phyloP scores from a whole-genome alignment of 345 rosid species.

The Limnanthes douglasii region DNA sequence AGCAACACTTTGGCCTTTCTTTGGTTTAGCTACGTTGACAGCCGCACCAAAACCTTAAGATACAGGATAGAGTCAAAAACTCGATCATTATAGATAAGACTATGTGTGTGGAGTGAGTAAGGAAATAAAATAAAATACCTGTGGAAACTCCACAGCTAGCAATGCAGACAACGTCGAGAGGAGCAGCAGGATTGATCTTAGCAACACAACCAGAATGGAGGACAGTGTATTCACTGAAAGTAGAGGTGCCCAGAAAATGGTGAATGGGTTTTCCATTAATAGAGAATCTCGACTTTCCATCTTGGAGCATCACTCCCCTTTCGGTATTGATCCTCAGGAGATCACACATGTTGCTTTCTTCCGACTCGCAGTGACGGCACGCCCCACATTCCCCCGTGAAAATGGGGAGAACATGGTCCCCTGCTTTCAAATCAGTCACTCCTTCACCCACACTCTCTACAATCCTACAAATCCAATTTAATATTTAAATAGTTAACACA shows the following conservation, averaged over 20 bases:
- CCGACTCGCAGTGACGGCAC: conserved; percentile 57
- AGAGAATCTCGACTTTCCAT: conserved; percentile 60
- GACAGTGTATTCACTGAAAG: conserved; percentile 77
- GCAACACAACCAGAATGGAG: conserved; percentile 54
- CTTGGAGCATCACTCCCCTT: conserved; percentile 47
- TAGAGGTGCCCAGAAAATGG: conserved; percentile 69
- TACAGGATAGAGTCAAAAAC: neutral
- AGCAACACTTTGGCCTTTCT: conserved; percentile 48
- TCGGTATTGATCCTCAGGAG: conserved; percentile 73
- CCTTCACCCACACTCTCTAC: conserved; percentile 81
- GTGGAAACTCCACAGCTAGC: conserved; percentile 69
- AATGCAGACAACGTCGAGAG: conserved; percentile 71
- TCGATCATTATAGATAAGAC: too few species aligned
- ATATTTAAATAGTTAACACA: too few species aligned
- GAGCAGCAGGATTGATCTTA: conserved; percentile 67
- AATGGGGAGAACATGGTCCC: conserved; percentile 66
- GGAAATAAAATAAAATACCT: conserved; percentile 21
- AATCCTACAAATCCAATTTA: conserved; percentile 29
- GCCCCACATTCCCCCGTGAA: conserved; percentile 76
- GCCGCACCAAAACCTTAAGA: conserved; percentile 53
- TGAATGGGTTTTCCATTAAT: conserved; percentile 53
- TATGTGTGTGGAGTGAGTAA: too few species aligned
- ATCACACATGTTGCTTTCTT: conserved; percentile 80
- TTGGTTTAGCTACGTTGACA: conserved; percentile 63
- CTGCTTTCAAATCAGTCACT: conserved; percentile 56